A percentile compares a stretch with the other conserved stretches of the same genome.
Conservation (phyloP, 371 early-diverging fungal species). For the Dipsacomyces acuminosporus region DNA sequence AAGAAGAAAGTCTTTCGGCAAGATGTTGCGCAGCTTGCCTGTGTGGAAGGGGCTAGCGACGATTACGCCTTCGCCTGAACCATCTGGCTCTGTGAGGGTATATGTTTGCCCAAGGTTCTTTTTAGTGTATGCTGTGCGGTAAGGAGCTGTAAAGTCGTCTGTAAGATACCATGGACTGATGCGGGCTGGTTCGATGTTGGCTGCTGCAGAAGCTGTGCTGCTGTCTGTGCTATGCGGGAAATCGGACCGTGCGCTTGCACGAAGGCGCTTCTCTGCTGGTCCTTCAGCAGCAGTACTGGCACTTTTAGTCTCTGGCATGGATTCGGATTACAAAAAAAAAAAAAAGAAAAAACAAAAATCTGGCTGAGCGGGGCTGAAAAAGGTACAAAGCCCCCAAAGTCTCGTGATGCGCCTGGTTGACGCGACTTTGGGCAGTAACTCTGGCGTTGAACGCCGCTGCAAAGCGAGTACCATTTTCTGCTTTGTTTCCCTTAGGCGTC, state of each 20-base stretch:
- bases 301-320: no score
- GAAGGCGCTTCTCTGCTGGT: conserved; percentile 2
- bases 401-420: no score
- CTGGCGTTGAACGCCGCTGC: no score
- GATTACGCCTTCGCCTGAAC: conserved; percentile 8
- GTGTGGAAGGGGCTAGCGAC: conserved; percentile 48
- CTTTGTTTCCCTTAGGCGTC: no score
- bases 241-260: neutral
- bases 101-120: neutral
- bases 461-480: no score
- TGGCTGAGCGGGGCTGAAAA: no score
- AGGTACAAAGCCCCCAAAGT: no score
- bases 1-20: conserved; percentile 47
- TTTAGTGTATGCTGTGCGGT: conserved; percentile 14
- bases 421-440: no score
- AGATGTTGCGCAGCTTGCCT: conserved; percentile 48
- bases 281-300: no score
- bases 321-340: no score
- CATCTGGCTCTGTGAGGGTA: neutral
- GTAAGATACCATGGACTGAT: conserved; percentile 22
- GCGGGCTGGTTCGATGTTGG: neutral
- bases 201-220: neutral
- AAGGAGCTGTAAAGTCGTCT: conserved; percentile 12
- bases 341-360: no score
- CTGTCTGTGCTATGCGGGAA: neutral